phyloP scores from a whole-genome alignment of 1,139 yeast genomes.

The Magnusiomyces suaveolens region DNA sequence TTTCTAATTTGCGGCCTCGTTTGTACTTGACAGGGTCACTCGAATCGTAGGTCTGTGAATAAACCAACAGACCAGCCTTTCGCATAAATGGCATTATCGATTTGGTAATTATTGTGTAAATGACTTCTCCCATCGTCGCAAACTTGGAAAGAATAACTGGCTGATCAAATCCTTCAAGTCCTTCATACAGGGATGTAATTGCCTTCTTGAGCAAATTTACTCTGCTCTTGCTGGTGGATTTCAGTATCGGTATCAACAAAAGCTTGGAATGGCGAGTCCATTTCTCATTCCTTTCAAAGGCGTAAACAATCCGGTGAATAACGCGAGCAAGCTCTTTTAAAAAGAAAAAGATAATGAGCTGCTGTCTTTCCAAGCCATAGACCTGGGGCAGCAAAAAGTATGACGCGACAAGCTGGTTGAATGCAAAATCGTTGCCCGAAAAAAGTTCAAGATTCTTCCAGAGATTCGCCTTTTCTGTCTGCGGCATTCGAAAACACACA shows the following conservation, averaged over 20 bases:
- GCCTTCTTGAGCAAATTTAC: slow-evolving; percentile 16
- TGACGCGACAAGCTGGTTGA: slow-evolving; percentile 21
- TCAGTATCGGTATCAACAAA: no score
- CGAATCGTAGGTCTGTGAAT: slow-evolving; percentile 26
- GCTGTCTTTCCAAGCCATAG: slow-evolving; percentile 17
- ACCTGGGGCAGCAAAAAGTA: slow-evolving; percentile 21
- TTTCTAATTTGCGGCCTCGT: slow-evolving; percentile 38
- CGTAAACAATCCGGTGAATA: slow-evolving; percentile 15
- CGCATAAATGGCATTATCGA: slow-evolving; percentile 60
- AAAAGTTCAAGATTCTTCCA: slow-evolving; percentile 1
- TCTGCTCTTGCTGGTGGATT: slow-evolving; percentile 13
- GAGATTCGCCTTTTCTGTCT: not conserved
- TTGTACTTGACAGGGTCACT: slow-evolving; percentile 12
- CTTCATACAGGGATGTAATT: not conserved
- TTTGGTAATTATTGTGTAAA: slow-evolving; percentile 49
- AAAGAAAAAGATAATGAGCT: slow-evolving; percentile 17
- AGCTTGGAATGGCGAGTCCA: no score
- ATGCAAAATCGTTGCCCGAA: slow-evolving; percentile 7
- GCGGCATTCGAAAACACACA: not conserved
- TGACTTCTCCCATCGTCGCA: slow-evolving; percentile 21
- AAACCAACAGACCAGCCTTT: slow-evolving; percentile 51
- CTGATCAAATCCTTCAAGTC: not conserved
- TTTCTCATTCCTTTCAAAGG: slow-evolving; percentile 14
- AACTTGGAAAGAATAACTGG: not conserved
- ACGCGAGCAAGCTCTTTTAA: slow-evolving; percentile 19